Base-by-base conservation (phyloP, 495 filamentous ascomycete species). In the Aspergillus cristatus region DNA sequence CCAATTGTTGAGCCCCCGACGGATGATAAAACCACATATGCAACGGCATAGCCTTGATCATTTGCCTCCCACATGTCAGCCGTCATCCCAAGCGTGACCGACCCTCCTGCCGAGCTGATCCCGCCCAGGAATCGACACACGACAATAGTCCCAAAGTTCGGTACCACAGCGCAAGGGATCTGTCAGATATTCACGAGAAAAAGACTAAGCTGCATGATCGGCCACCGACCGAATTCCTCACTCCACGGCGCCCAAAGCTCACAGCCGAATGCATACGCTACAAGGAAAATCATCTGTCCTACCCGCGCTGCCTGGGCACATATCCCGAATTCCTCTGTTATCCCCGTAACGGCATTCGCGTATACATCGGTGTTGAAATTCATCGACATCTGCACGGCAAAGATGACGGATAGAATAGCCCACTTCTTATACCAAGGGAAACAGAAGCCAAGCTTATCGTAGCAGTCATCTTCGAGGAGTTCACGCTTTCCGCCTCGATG, bases 171-270 rank as follows among this genome's bases (percentile, higher is more conserved):
- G 32, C 81, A 81, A 3, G 81, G 82, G 14, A 87, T 64, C 46
- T 82, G 77, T 72, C 75, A 86, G 39, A 87, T 68, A 45, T 89
- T 89, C 48, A 86, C 79, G 13, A 89, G 53, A 28, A 75, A 67
- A 25, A 87, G 57, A 36, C 72, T 80, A 32, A 78, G 62, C 64
- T 86, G 83, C 44, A 86, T 64, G 51, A 86, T 71, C 2, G 75
- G 75, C 66, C 77, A 80, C 31, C 84, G 74, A n/a, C 84, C 84
- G 30, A 81, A 68, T 47, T 89, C 84, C 46, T 89, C 83, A 14
- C 71, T 78, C 82, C 82, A 89, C 0, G 84, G 84, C 0, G 84
- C 84, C 82, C 82, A 89, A 0, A 89, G 65, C 55, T 87, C 83
- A 53, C 81, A 87, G 7, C 84, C 83, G 50, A 89, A 85, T 15